Percentiles rank a stretch among this genome's conserved stretches.
Evolutionary conservation across 202 grass and related monocot genomes (phyloP).

Genomic region (Schoenoplectus triqueter): DNA sequence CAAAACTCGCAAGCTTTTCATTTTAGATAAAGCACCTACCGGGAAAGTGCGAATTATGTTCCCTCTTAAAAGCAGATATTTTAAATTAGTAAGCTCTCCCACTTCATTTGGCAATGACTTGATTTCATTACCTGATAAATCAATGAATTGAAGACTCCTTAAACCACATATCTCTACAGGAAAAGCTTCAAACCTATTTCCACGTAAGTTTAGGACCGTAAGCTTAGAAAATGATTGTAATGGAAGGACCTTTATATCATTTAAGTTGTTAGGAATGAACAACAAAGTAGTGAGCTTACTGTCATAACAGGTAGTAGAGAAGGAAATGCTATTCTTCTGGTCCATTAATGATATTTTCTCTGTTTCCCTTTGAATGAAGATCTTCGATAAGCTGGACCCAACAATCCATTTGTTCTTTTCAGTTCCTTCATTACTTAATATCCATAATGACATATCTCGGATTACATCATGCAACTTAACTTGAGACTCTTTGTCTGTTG

Average conservation of each 20-base stretch:
- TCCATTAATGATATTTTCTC: constrained; percentile 3
- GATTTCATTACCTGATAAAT: background rate
- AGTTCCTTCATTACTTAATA: constrained; percentile 17
- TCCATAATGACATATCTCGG: constrained; percentile 44
- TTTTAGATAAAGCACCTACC: background rate
- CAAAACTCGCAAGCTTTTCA: background rate
- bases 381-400: constrained; percentile 16
- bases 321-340: background rate
- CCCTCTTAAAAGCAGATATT: constrained; percentile 1
- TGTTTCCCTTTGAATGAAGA: background rate
- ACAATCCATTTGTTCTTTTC: constrained; percentile 36
- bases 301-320: background rate
- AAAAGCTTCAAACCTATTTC: background rate
- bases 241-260: background rate
- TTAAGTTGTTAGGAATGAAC: background rate
- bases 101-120: background rate
- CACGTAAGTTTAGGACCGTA: background rate
- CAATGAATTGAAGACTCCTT: constrained; percentile 7
- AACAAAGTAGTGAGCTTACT: background rate
- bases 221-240: background rate
- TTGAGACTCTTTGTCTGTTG: constrained; percentile 7
- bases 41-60: background rate
- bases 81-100: constrained; percentile 6
- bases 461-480: constrained; percentile 41
- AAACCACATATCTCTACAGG: background rate